Evolutionary conservation across 1,284 basidiomycete species (phyloP).

Genomic region (Trametes versicolor): DNA sequence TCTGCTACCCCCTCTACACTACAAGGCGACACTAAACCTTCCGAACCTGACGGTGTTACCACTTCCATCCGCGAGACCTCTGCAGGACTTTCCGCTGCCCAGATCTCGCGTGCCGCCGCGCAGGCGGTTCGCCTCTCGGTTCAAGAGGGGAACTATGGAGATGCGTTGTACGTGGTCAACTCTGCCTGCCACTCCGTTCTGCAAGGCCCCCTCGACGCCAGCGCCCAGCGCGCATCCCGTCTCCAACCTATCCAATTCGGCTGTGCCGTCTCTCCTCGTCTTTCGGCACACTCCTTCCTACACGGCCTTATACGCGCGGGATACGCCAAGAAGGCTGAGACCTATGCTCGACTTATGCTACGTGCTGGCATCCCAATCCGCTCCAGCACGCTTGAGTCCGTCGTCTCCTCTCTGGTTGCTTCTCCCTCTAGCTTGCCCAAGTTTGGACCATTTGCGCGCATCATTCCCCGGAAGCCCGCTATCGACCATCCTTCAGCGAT

Average conservation of each 20-base stretch:
- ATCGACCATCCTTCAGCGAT: slow-evolving; percentile 32
- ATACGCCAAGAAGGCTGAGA: slow-evolving; percentile 56
- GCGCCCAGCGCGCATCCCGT: slow-evolving; percentile 11
- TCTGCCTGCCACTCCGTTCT: slow-evolving; percentile 59
- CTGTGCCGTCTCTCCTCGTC: slow-evolving; percentile 59
- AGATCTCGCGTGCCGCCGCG: slow-evolving; percentile 61
- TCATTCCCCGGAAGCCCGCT: slow-evolving; percentile 19
- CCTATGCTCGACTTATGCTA: slow-evolving; percentile 62
- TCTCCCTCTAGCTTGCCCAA: slow-evolving; percentile 29
- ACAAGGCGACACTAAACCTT: not conserved
- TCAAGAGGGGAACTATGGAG: slow-evolving; percentile 52
- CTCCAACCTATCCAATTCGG: slow-evolving; percentile 58
- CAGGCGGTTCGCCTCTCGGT: slow-evolving; percentile 61
- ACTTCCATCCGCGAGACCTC: slow-evolving; percentile 19
- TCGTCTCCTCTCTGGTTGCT: slow-evolving; percentile 50
- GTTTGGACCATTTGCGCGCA: slow-evolving; percentile 25
- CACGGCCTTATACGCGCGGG: slow-evolving; percentile 69
- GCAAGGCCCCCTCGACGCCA: slow-evolving; percentile 20
- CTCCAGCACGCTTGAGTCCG: slow-evolving; percentile 55
- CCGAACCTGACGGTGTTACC: not conserved
- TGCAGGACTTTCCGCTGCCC: slow-evolving; percentile 47
- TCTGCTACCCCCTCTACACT: not conserved
- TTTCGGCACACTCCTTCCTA: slow-evolving; percentile 69
- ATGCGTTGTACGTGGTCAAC: slow-evolving; percentile 67
- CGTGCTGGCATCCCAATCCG: slow-evolving; percentile 58